Evolutionary conservation across 2,329 filamentous ascomycete species (phyloP).

Genomic region (Gaeumannomyces sp.): DNA sequence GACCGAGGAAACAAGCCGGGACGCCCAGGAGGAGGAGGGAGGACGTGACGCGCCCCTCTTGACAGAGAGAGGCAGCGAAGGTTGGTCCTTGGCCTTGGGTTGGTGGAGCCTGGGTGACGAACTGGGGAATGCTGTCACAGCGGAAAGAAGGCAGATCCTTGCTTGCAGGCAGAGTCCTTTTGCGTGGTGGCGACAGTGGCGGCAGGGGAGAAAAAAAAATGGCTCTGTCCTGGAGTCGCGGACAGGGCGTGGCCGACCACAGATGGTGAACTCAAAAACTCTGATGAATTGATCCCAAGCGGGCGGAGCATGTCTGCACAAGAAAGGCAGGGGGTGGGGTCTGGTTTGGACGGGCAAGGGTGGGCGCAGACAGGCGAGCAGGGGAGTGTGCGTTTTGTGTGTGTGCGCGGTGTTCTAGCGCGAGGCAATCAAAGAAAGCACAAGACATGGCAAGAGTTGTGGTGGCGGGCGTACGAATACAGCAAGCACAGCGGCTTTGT

Average conservation of each 20-base stretch:
- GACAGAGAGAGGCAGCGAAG: neutral
- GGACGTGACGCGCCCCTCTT: neutral
- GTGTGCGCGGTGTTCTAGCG: neutral
- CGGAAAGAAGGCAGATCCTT: neutral
- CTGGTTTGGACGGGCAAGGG: too few species aligned
- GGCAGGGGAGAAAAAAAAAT: neutral
- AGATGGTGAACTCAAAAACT: neutral
- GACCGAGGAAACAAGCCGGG: neutral
- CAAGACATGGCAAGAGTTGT: too few species aligned
- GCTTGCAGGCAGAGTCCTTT: neutral
- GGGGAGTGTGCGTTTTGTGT: neutral
- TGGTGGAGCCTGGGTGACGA: neutral
- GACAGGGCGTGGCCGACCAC: neutral
- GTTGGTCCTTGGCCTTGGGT: neutral
- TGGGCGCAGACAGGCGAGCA: neutral
- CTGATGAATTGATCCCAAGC: neutral
- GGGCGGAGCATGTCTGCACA: slow-evolving; percentile 2
- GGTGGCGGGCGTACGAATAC: neutral
- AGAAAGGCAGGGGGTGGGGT: neutral
- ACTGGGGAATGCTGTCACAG: neutral
- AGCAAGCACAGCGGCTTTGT: neutral
- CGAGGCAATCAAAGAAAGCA: neutral
- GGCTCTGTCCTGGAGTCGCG: neutral
- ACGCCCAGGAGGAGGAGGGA: neutral
- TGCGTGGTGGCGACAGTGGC: neutral